A percentile compares a stretch with the other conserved stretches of the same genome.
Evolutionary conservation across 2,329 filamentous ascomycete genomes (phyloP).

Genomic region (Cercospora citrullina): DNA sequence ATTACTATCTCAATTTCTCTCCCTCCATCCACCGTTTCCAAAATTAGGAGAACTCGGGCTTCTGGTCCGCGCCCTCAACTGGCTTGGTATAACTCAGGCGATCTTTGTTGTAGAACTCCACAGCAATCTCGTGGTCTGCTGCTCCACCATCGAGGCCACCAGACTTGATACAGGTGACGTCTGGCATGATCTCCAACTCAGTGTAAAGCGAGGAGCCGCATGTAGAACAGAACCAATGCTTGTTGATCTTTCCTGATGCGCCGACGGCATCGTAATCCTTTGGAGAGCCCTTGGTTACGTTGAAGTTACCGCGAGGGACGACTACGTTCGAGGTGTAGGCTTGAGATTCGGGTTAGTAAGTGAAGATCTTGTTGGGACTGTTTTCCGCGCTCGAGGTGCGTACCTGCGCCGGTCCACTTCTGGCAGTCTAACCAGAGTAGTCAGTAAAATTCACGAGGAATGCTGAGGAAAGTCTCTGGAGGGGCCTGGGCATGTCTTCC

Average conservation of each 20-base stretch:
- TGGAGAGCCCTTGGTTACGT: conserved; percentile 53
- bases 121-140: conserved; percentile 42
- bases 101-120: conserved; percentile 58
- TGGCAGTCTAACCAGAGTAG: no score
- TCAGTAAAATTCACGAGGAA: no score
- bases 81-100: conserved; percentile 48
- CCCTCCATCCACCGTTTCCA: background rate
- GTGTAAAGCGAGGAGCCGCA: conserved; percentile 57
- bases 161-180: conserved; percentile 53
- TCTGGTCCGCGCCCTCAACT: conserved; percentile 52
- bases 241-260: conserved; percentile 56
- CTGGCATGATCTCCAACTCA: conserved; percentile 56
- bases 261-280: conserved; percentile 52
- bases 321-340: conserved; percentile 58
- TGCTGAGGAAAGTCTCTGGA: no score
- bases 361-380: background rate
- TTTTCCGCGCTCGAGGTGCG: background rate
- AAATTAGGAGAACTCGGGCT: conserved; percentile 37
- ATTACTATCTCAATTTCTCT: background rate
- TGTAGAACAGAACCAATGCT: conserved; percentile 56
- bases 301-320: conserved; percentile 50
- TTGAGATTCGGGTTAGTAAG: background rate
- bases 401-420: conserved; percentile 53
- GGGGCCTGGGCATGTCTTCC: no score
- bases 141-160: conserved; percentile 54